Conservation (phyloP, 768 basidiomycete genomes). For the Erythrobasidium yunnanense region DNA sequence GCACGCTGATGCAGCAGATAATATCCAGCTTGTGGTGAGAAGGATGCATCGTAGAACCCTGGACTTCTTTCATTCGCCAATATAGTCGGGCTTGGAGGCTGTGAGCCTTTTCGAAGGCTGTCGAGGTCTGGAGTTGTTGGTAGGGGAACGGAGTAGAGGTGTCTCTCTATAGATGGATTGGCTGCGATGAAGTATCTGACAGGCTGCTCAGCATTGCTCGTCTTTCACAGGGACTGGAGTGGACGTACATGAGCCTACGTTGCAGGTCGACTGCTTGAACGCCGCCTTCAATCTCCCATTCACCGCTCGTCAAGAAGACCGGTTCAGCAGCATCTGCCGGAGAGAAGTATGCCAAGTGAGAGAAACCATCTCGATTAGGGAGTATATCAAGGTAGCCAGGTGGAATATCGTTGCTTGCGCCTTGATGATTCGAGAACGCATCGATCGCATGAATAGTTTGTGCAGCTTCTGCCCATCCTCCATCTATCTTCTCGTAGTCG, state of each 20-base stretch:
- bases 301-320: slow-evolving; percentile 69
- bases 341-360: slow-evolving; percentile 84
- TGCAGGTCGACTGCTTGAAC: slow-evolving; percentile 62
- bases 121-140: slow-evolving; percentile 44
- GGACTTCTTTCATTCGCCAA: slow-evolving; percentile 39
- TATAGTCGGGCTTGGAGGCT: slow-evolving; percentile 16
- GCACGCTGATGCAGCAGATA: slow-evolving; percentile 75
- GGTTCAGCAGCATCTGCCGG: slow-evolving; percentile 61
- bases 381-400: slow-evolving; percentile 82
- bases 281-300: slow-evolving; percentile 76
- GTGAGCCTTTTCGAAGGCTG: neutral
- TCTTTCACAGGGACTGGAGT: neutral
- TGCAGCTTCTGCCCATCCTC: slow-evolving; percentile 88
- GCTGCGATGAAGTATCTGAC: slow-evolving; percentile 78
- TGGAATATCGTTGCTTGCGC: slow-evolving; percentile 42
- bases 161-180: slow-evolving; percentile 66
- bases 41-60: slow-evolving; percentile 56
- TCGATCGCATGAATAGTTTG: slow-evolving; percentile 38
- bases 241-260: slow-evolving; percentile 60
- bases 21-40: slow-evolving; percentile 77
- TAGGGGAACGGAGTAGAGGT: slow-evolving; percentile 69
- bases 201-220: slow-evolving; percentile 29
- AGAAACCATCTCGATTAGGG: slow-evolving; percentile 67
- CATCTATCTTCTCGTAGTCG: slow-evolving; percentile 79
- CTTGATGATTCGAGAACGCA: neutral